Base-by-base conservation (phyloP, 129 eudicot genomes). In the Flaveria bidentis region DNA sequence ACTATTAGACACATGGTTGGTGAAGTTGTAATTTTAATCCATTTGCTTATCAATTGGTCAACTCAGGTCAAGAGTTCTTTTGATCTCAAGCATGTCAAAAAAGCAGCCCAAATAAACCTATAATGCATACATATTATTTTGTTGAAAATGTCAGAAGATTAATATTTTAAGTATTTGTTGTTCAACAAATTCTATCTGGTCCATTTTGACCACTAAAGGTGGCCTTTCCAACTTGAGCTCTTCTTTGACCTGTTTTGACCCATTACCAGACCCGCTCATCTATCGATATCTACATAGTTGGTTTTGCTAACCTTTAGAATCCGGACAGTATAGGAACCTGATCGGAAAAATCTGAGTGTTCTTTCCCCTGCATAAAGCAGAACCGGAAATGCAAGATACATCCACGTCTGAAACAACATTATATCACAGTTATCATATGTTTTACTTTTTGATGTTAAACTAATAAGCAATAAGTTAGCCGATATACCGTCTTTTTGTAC, bases 331-430 rank as follows among this genome's bases (percentile, higher is more conserved):
- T 85, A 75, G 67, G 87, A 88, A 77, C 99, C 92, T 16, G 99
- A 91, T 26, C 99, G 90, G 72, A 89, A 91, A 81, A 77, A 86
- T 81, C 99, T 87, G 12, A 95, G 90, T 69, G 88, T 87, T 76
- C 99, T 87, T 80, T 95, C 97, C 73, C 96, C 97, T 60, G 97
- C 96, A 84, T 95, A 95, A 22, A 95, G 86, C 66, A 95, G 74
- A 5, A 95, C 95, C 58, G 99, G 99, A 75, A 91, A 87, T 2
- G 97, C 94, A 58, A 95, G 86, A 85, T 89, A 95, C 92, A 95
- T 95, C 99, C 97, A 95, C 9, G 99, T 95, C 99, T 95, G 86
- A 72, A 75, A 80, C 53, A 30, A 83, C 47, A 75, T 39, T 58
- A 47, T 2, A 42, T 39, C 25, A 16, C 60, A 47, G n/a, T 46